A percentile compares a stretch with the other conserved stretches of the same genome.
phyloP scores from a whole-genome alignment of 169 alveolate genomes.

The Plasmodium cynomolgi region DNA sequence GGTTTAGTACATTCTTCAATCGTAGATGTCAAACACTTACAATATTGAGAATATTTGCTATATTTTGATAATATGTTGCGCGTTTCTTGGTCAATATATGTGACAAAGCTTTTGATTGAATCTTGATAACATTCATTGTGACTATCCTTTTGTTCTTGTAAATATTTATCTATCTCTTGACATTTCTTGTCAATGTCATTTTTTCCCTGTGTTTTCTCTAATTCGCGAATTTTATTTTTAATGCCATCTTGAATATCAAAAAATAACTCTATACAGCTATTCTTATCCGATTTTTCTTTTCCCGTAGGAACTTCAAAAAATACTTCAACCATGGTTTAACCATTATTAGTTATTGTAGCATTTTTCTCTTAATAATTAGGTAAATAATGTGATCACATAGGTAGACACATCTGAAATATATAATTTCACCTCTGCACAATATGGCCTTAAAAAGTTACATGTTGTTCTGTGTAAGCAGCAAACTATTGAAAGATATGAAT shows the following conservation, averaged over 20 bases:
- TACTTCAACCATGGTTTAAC: background rate
- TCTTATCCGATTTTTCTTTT: background rate
- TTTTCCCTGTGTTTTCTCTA: background rate
- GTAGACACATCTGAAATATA: background rate
- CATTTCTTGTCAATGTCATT: background rate
- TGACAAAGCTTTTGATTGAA: background rate
- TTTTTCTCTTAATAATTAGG: background rate
- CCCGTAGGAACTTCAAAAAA: background rate
- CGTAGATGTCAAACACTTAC: background rate
- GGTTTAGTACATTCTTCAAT: background rate
- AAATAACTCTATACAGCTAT: background rate
- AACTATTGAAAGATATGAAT: too few relatives aligned
- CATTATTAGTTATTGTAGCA: background rate
- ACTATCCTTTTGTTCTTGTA: background rate
- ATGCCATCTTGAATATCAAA: background rate
- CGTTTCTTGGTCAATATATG: background rate
- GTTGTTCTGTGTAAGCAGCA: too few relatives aligned
- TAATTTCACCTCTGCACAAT: background rate
- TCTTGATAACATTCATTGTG: background rate
- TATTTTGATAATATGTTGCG: background rate
- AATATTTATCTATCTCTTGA: background rate
- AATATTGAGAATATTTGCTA: background rate
- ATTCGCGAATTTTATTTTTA: background rate
- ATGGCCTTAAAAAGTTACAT: background rate
- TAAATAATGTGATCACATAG: background rate